Base-by-base conservation (phyloP, 768 basidiomycete species). In the Boletus eberwhitei region DNA sequence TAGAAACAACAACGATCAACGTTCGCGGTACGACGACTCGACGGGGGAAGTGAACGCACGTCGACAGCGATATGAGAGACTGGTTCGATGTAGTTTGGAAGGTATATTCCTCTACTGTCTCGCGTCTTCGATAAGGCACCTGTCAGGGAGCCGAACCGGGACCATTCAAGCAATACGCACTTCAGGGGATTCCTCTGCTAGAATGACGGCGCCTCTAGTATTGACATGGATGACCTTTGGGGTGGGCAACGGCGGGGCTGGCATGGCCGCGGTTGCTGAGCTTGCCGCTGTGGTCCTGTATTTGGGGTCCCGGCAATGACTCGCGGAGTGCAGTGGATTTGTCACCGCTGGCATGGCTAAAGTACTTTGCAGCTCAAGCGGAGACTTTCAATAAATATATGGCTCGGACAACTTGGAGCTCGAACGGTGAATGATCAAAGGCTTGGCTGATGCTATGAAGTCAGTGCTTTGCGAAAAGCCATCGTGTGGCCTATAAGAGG, bases 51-150 rank as follows among this genome's bases (percentile, higher is more conserved):
- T 11, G 26, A 4, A 83, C 93, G 76, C 69, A 96, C 95, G 69
- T 99, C 96, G 52, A 99, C 87, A 4, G 97, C 97, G 52, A 98
- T 94, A 69, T 98, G 94, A 19, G 94, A 97, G 16, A 99, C 88
- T 22, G 93, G 92, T 73, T 99, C 97, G 57, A 96, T 96, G 75
- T 98, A 86, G 68, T 97, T 95, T 50, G 97, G 97, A 32, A 99
- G 81, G 74, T 98, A 98, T 64, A 99, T 98, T 11, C 94, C 96
- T 67, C 95, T 80, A 65, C 92, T 94, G 72, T 98, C 95, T 60
- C 93, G 78, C 39, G 91, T 93, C 93, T 93, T 56, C 44, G 53
- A 40, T 36, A 53, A 58, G 55, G 39, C 48, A 56, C 38, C 34
- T 47, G 43, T 65, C 51, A 65, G 54, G 35, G 50, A 57, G 52